Conservation (phyloP, 257 asterid species). For the Lycium ferocissimum region DNA sequence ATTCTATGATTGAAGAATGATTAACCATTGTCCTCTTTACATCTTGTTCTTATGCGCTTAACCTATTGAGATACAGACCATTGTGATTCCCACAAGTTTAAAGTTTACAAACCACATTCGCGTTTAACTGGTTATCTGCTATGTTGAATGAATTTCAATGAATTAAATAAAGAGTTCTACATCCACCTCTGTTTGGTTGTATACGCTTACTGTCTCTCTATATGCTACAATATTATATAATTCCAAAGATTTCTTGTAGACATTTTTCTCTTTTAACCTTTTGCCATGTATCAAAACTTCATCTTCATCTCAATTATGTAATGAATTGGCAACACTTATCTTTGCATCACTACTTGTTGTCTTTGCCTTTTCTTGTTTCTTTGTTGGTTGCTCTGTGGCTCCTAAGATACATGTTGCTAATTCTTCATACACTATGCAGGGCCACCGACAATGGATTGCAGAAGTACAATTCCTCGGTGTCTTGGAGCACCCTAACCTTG, state of each 20-base stretch:
- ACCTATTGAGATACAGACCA: not conserved
- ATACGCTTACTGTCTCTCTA: not conserved
- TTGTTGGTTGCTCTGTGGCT: not conserved
- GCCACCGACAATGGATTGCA: slow-evolving; percentile 93
- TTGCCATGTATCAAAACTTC: not conserved
- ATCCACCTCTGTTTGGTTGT: slow-evolving; percentile 23
- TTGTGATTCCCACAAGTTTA: not conserved
- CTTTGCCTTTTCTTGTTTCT: not conserved
- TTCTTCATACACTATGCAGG: slow-evolving; percentile 50
- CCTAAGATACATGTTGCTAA: not conserved
- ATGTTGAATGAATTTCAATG: not conserved
- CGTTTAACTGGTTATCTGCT: not conserved
- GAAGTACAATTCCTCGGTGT: slow-evolving; percentile 96
- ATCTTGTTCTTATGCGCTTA: not conserved
- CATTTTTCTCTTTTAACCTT: not conserved
- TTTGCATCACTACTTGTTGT: not conserved
- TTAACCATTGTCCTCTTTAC: not conserved
- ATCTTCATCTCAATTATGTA: not conserved
- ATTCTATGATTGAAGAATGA: not conserved
- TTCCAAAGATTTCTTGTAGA: not conserved
- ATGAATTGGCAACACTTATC: too few species aligned
- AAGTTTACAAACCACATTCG: not conserved
- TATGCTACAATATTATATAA: not conserved
- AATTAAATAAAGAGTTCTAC: not conserved
- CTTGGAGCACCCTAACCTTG: slow-evolving; percentile 82